Evolutionary conservation across 805 yeast genomes (phyloP), one percentile per base, ranked within the genome.

Genomic region (Saccharomycopsis babjevae): DNA sequence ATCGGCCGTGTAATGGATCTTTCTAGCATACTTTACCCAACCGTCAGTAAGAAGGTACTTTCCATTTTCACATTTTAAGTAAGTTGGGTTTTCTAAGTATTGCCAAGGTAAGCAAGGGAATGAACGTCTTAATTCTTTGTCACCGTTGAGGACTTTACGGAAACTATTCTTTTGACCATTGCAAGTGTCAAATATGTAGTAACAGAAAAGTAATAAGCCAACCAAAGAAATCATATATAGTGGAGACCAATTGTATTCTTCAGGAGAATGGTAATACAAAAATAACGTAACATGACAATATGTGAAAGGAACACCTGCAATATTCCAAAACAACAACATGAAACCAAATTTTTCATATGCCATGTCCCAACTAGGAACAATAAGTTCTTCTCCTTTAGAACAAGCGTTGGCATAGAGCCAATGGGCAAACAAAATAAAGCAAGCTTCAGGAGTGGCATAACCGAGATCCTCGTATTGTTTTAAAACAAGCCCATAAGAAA

Each of bases 301-400:
- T 52, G 98, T 93, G 83, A 85, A 94, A 57, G 99, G 99, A 50
- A 94, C 99, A 69, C 99, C 99, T 38, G 97, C 97, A 72, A 94
- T 90, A 77, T 94, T 94, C 99, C 99, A 94, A 80, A 94, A 94
- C 68, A 92, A 84, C 66, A 94, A 82, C 98, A 94, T 92, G 79
- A 94, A 94, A n/a, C 99, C 99, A 69, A 94, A 94, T 76, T 94
- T 94, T 74, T 94, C 99, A 74, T 94, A 94, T 38, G 96, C 97
- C 97, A 94, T 93, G 74, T 94, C 99, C 98, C 99, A 94, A 20
- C 97, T 88, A 68, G 98, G 97, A 65, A 92, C 96, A 72, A 94
- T 94, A 68, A 93, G 78, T 73, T 94, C 98, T 76, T 94, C 99
- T 68, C 98, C 99, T 75, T 94, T 94, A 61, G 96, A 86, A 74